phyloP scores from a whole-genome alignment of 1,139 yeast species.

The Scheffersomyces stambukii region DNA sequence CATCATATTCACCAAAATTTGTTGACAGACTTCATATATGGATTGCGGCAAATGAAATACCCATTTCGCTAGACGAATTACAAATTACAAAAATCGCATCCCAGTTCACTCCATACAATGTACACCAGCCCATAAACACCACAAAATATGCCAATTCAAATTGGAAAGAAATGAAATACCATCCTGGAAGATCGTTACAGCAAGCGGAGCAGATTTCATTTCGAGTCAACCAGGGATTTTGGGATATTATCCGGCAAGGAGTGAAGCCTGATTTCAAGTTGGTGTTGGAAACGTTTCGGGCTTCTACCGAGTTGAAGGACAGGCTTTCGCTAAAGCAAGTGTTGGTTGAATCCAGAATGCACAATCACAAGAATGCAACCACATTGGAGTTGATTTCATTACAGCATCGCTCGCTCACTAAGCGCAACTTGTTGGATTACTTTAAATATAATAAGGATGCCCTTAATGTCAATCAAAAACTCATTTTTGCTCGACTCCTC shows the following conservation, averaged over 20 bases:
- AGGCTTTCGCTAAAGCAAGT: slow-evolving; percentile 14
- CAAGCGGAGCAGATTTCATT: slow-evolving; percentile 25
- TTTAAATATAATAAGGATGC: slow-evolving; percentile 10
- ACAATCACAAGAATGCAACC: slow-evolving; percentile 10
- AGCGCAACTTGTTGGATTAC: slow-evolving; percentile 15
- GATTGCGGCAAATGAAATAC: slow-evolving; percentile 17
- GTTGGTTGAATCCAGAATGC: slow-evolving; percentile 18
- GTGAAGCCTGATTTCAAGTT: slow-evolving; percentile 31
- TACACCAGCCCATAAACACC: slow-evolving; percentile 14
- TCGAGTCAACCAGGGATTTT: slow-evolving; percentile 32
- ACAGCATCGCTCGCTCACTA: slow-evolving; percentile 15
- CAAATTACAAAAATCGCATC: slow-evolving; percentile 23
- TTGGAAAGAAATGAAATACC: slow-evolving; percentile 11
- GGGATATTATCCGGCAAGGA: slow-evolving; percentile 29
- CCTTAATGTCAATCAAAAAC: slow-evolving; percentile 26
- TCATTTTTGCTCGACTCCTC: slow-evolving; percentile 28
- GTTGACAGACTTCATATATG: slow-evolving; percentile 19
- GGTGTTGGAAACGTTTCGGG: slow-evolving; percentile 27
- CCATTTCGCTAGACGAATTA: slow-evolving; percentile 14
- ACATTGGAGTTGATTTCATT: slow-evolving; percentile 20
- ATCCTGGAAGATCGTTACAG: slow-evolving; percentile 3
- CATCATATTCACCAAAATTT: slow-evolving; percentile 27
- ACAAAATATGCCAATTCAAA: slow-evolving; percentile 12
- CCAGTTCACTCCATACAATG: slow-evolving; percentile 26
- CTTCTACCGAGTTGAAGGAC: slow-evolving; percentile 7